A percentile compares a stretch with the other conserved stretches of the same genome.
phyloP scores from a whole-genome alignment of 2,329 filamentous ascomycete genomes.

The Diplodia mutila region DNA sequence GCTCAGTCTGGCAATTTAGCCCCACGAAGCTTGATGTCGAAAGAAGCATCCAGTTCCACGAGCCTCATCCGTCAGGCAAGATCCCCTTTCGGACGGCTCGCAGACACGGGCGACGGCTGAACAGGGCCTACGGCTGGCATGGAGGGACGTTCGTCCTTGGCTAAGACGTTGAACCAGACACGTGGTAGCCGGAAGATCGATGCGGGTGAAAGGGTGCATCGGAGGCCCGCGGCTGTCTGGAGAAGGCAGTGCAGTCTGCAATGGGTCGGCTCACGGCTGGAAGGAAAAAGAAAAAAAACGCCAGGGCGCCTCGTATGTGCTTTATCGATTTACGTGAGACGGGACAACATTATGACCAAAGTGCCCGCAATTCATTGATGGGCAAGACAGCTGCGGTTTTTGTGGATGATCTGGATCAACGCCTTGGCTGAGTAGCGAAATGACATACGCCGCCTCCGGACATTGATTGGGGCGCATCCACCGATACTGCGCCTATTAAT shows the following conservation, averaged over 20 bases:
- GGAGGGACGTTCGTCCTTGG: constrained; percentile 47
- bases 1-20: constrained; percentile 64
- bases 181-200: constrained; percentile 6
- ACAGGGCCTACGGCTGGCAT: constrained; percentile 56
- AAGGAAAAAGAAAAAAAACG: neutral
- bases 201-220: neutral
- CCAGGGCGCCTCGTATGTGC: constrained; percentile 13
- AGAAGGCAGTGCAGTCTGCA: neutral
- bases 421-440: constrained; percentile 15
- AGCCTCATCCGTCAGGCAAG: constrained; percentile 61
- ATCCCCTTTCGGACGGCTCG: constrained; percentile 54
- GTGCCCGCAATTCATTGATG: constrained; percentile 14
- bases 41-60: constrained; percentile 62
- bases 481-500: constrained; percentile 9
- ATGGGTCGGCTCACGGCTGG: neutral
- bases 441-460: neutral
- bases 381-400: neutral
- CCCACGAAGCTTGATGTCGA: constrained; percentile 48
- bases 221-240: neutral
- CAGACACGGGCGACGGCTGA: constrained; percentile 54
- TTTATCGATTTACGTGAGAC: constrained; percentile 16
- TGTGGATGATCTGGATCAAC: constrained; percentile 18
- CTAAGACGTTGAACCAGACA: neutral
- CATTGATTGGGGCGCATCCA: constrained; percentile 2
- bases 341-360: neutral